Evolutionary conservation across 108 stramenopile genomes (phyloP), one percentile per base, ranked within the genome.

Genomic region (Pseudonitzschia pungens): DNA sequence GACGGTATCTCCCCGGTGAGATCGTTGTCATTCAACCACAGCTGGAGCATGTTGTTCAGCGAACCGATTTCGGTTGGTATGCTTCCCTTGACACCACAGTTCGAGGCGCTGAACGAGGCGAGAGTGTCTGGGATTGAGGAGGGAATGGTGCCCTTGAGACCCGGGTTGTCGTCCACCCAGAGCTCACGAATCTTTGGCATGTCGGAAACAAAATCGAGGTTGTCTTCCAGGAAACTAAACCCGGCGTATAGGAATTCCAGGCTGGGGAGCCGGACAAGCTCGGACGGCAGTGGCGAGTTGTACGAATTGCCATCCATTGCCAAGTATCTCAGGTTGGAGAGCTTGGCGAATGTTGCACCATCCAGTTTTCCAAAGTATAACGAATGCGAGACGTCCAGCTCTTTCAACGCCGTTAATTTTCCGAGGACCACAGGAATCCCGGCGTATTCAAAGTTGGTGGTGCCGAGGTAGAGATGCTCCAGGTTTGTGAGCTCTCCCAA

Each of bases 1-100:
- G 79, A 28, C 16, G 91, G 91, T 52, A 92, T 83, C 21, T 77
- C 22, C 11, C 91, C 87, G 24, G 75, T 76, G 28, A 92, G 63
- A 27, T 72, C 21, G 70, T 89, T 92, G 67, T 77, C 73, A 59
- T 78, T 75, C 62, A 89, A 28, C 75, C 71, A 81, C 40, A 80
- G 21, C 48, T 83, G 84, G 65, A 79, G 44, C 77, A 92, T 69
- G 31, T 59, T 71, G 22, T 36, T 75, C 66, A 82, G 63, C 10
- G 48, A 76, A 10, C 76, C 79, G 9, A 89, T 55, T 29, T 84
- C 73, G 11, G 75, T 54, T 59, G 85, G 67, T 64, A 68, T 59
- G 36, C 43, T 75, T 11, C 82, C 76, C 20, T 68, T 69, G 24
- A 85, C 11, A 42, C 50, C 52, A 24, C 59, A 71, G 53, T 65